phyloP scores from a whole-genome alignment of 768 basidiomycete species.

The Kwoniella dendrophila region DNA sequence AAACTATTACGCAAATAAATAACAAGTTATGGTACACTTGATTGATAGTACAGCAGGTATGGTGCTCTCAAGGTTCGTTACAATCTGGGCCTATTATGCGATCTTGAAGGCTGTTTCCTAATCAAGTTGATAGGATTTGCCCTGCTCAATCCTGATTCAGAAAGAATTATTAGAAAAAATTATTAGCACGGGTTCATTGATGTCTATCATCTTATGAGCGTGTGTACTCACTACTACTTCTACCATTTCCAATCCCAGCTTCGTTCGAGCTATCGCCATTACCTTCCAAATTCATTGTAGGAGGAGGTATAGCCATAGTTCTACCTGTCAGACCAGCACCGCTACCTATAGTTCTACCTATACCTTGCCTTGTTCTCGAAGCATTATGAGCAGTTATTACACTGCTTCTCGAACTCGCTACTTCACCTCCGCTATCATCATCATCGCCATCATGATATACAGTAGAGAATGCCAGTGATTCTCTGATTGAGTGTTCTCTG shows the following conservation, averaged over 20 bases:
- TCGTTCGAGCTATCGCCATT: background rate
- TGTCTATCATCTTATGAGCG: too few relatives aligned
- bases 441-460: background rate
- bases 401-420: constrained; percentile 7
- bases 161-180: too few relatives aligned
- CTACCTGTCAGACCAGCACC: constrained; percentile 22
- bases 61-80: too few relatives aligned
- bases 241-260: background rate
- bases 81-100: constrained; percentile 2
- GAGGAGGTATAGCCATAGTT: constrained; percentile 14
- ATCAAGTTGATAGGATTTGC: constrained; percentile 20
- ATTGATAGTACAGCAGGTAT: too few relatives aligned
- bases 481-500: background rate
- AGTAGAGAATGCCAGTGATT: constrained; percentile 2
- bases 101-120: constrained; percentile 10
- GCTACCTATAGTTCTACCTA: constrained; percentile 8
- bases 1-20: too few relatives aligned
- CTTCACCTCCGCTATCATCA: too few relatives aligned
- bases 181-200: too few relatives aligned
- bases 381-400: constrained; percentile 10
- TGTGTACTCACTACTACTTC: constrained; percentile 14
- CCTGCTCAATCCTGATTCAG: constrained; percentile 15
- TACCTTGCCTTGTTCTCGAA: background rate
- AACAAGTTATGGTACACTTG: too few relatives aligned
- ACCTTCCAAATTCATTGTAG: background rate